These are phyloP conservation scores for Moesziomyces sp. DNA, from an alignment of 1,284 basidiomycete genomes.

Conservation along the genomic window DNA sequence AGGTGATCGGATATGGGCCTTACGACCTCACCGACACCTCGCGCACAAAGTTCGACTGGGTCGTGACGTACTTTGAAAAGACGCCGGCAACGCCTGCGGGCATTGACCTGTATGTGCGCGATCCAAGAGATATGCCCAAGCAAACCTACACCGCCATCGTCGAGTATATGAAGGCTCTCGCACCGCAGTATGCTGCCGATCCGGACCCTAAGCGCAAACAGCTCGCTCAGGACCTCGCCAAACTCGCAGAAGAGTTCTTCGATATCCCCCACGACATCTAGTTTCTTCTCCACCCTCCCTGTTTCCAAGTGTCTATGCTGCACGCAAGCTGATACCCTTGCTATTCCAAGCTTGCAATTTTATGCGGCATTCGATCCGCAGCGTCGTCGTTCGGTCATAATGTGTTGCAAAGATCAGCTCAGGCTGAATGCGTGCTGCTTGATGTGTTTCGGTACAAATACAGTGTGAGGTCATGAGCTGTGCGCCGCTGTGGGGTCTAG, in stretches of 20 bases:
- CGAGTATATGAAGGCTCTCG: conserved; percentile 25
- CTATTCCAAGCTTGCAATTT: background rate
- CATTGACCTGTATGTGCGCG: conserved; percentile 45
- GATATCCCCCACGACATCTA: conserved; percentile 41
- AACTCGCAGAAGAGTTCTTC: conserved; percentile 28
- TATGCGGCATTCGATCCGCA: background rate
- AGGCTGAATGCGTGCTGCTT: background rate
- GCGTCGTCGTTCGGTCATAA: too few relatives aligned
- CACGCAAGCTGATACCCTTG: background rate
- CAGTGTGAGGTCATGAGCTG: background rate
- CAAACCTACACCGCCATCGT: conserved; percentile 27
- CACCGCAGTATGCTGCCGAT: conserved; percentile 23
- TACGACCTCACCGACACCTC: conserved; percentile 42
- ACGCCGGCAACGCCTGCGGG: conserved; percentile 40
- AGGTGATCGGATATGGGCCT: conserved; percentile 46
- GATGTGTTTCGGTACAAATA: conserved; percentile 11
- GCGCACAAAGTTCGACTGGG: conserved; percentile 37
- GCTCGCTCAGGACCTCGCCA: conserved; percentile 33
- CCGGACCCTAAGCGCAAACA: conserved; percentile 19
- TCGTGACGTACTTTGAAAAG: conserved; percentile 53
- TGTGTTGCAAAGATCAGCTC: background rate
- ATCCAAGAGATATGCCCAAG: conserved; percentile 33
- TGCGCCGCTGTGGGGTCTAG: conserved; percentile 4
- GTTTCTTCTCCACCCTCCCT: background rate
- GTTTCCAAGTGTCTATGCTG: background rate